phyloP scores from a whole-genome alignment of 148 eudicot species.

The Nepenthes gracilis region DNA sequence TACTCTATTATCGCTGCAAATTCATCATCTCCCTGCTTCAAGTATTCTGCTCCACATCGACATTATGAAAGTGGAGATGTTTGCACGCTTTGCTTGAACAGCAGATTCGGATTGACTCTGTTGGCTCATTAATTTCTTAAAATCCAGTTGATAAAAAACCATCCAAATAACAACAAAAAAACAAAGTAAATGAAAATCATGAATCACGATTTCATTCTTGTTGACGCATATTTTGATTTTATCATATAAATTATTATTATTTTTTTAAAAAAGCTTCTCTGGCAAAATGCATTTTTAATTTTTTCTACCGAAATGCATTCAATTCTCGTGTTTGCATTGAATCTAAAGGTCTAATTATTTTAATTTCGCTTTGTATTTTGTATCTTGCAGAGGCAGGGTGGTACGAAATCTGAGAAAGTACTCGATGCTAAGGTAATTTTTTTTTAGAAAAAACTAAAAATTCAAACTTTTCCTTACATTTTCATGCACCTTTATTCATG shows the following conservation, averaged over 20 bases:
- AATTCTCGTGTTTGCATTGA: too few relatives aligned
- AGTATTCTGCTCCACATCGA: conserved; percentile 14
- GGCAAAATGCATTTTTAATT: too few relatives aligned
- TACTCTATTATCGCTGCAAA: too few relatives aligned
- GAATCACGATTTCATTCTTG: too few relatives aligned
- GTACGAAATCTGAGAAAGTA: conserved; percentile 58
- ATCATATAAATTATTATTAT: too few relatives aligned
- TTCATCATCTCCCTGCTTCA: not conserved
- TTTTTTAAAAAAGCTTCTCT: too few relatives aligned
- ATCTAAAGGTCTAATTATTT: too few relatives aligned
- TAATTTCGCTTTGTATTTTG: not conserved
- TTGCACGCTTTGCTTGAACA: conserved; percentile 4
- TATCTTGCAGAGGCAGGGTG: conserved; percentile 49
- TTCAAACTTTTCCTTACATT: not conserved
- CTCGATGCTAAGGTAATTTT: conserved; percentile 72
- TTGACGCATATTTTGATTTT: too few relatives aligned
- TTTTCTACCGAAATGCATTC: too few relatives aligned
- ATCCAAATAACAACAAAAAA: not conserved
- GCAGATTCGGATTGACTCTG: conserved; percentile 11
- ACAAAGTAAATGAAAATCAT: not conserved
- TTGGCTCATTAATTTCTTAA: conserved; percentile 6
- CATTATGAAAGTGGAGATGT: conserved; percentile 11
- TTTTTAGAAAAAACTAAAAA: not conserved
- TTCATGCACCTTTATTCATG: not conserved
- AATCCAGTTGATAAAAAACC: not conserved